These are phyloP conservation scores for Epicoccum sorghinum DNA, from an alignment of 2,329 filamentous ascomycete genomes.

Conservation along the genomic window DNA sequence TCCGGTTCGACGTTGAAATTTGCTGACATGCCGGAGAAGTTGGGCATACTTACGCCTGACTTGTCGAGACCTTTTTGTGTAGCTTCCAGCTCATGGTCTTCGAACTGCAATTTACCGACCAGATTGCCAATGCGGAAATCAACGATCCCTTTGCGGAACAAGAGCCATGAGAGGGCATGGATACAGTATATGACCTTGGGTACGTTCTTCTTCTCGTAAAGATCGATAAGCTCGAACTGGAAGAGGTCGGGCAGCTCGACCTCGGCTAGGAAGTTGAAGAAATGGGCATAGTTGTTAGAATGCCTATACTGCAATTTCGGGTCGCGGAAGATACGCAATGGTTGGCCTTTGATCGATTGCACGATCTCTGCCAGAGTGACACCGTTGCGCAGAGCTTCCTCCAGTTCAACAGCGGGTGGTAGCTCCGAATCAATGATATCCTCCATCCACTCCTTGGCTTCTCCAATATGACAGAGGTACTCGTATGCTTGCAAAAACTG, in stretches of 20 bases:
- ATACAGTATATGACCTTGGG: constrained; percentile 99
- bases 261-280: constrained; percentile 92
- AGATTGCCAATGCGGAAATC: constrained; percentile 96
- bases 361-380: constrained; percentile 95
- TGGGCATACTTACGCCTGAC: constrained; percentile 93
- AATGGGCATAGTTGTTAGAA: constrained; percentile 96
- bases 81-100: constrained; percentile 94
- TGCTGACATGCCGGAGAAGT: constrained; percentile 95
- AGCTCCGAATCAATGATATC: constrained; percentile 84
- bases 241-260: constrained; percentile 94
- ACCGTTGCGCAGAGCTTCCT: constrained; percentile 89
- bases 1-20: constrained; percentile 91
- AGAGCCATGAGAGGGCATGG: constrained; percentile 94
- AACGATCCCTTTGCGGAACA: constrained; percentile 92
- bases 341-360: constrained; percentile 78
- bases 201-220: constrained; percentile 99
- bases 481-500: constrained; percentile 97
- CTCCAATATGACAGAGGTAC: constrained; percentile 97
- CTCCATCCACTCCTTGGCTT: constrained; percentile 99
- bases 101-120: constrained; percentile 94
- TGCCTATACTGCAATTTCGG: constrained; percentile 89
- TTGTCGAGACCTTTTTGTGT: constrained; percentile 98
- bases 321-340: constrained; percentile 82
- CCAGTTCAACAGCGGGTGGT: constrained; percentile 89
- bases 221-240: constrained; percentile 92